Evolutionary conservation across 345 rosid genomes (phyloP), one percentile per base, ranked within the genome.

Genomic region (Citrus hindsii): DNA sequence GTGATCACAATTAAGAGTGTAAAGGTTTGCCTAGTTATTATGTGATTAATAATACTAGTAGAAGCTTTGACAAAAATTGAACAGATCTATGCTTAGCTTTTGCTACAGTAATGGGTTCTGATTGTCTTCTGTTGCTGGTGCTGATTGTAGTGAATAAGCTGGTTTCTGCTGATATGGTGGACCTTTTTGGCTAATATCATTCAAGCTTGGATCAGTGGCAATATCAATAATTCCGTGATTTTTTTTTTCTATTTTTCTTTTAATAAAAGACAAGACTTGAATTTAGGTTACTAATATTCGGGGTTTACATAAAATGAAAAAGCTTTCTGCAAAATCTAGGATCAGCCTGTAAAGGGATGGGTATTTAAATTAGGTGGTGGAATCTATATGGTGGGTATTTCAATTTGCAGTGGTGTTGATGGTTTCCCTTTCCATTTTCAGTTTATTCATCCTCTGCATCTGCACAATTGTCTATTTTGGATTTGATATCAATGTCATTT

Each of bases 1-100:
- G 80, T 82, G 69, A 67, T 95, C 68, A 58, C 93, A 37, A 56
- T 87, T 73, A 86, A 88, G 76, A 83, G 80, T 51, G 87, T 95
- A 66, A 93, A 93, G 98, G 98, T 94, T 71, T 79, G 77, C 21
- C 76, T 30, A 56, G 32, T 42, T 19, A 21, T 63, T 48, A 64
- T 66, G 40, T 75, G 48, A 35, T 32, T 19, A 7, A 76, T 5
- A 42, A 76, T 5, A 42, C 64, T 72, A 6, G 4, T 48, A 28
- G 48, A 66, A 74, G 28, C 35, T 35, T 51, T 21, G 37, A 67
- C 25, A 64, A 35, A 27, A 72, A 67, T 75, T 60, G 72, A 56
- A 72, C 32, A 53, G 64, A 48, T 13, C 6, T 58, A 46, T 78
- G 74, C 51, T 35, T 35, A n/a, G 24, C 27, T 61, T 74, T 30